Evolutionary conservation across 192 early-diverging fungal species (phyloP), one percentile per base, ranked within the genome.

Genomic region (Linderina pennispora): DNA sequence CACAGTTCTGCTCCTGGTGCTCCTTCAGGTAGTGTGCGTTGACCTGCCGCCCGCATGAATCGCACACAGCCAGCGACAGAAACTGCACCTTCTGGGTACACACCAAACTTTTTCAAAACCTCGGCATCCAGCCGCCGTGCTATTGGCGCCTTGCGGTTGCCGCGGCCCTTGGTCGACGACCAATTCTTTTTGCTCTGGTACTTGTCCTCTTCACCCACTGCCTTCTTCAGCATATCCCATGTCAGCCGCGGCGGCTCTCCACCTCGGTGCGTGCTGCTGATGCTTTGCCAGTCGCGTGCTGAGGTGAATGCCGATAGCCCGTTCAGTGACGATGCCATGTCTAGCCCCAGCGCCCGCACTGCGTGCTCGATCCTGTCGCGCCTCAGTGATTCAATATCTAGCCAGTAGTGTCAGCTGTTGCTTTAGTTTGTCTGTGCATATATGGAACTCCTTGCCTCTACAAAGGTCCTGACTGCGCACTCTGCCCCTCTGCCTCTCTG

Each of bases 131-230:
- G 63, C 16, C 70, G 48, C 40, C 70, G 70, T 32, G 70, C 70
- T 20, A 74, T 55, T 3, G 70, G 70, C 11, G 70, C 58, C 50
- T 66, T 66, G 46, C 70, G 57, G 54, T 74, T 74, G 42, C 70
- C 70, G 3, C 63, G 58, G 13, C 70, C 70, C 48, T 74, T 74
- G 16, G 70, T 74, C 23, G 70, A 74, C 40, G 70, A 74, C 70
- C 70, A 74, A 50, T 74, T 74, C 53, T 74, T 74, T 45, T 74
- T 74, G 59, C 70, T 74, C 70, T 74, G 70, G 63, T 74, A 74
- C 53, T 74, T 74, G 39, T 74, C 70, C 23, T 74, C 70, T 36
- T 74, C 70, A 8, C 54, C 70, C 16, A 74, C 70, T 8, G 62
- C 63, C 51, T 66, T 65, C 58, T 74, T 74, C 19, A 74, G 40